These are phyloP conservation scores for Trichoderma polysporum DNA, from an alignment of 2,329 filamentous ascomycete species.

Conservation along the genomic window DNA sequence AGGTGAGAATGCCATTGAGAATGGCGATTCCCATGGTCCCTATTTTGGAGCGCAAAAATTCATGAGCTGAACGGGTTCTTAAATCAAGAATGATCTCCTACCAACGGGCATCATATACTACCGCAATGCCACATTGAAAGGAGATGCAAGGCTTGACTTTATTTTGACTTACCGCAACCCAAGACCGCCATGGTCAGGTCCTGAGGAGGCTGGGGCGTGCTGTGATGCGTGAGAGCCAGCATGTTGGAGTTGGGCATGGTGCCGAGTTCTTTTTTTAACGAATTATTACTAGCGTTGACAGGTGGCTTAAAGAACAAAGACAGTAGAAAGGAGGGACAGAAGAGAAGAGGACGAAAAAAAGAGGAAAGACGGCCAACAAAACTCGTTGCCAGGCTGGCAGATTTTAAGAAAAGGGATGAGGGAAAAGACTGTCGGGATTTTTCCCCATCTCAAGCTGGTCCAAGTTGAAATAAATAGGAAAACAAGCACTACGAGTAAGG, in stretches of 20 bases:
- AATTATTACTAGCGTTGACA: constrained; percentile 12
- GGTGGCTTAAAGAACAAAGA: not conserved
- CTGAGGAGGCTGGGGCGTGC: constrained; percentile 37
- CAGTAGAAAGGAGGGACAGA: not conserved
- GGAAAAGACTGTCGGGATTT: not conserved
- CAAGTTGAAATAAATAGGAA: constrained; percentile 14
- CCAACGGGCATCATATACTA: not conserved
- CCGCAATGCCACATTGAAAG: not conserved
- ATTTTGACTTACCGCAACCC: constrained; percentile 66
- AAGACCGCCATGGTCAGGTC: constrained; percentile 74
- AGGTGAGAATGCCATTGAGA: constrained; percentile 73
- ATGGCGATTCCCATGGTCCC: constrained; percentile 86
- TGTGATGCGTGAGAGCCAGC: constrained; percentile 33
- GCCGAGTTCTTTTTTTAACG: constrained; percentile 10
- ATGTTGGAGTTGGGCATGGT: constrained; percentile 28
- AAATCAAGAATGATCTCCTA: not conserved
- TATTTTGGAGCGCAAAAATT: constrained; percentile 37
- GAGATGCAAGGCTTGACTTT: not conserved
- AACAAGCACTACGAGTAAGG: not conserved
- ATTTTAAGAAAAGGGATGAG: not conserved
- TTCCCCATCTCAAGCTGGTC: constrained; percentile 4
- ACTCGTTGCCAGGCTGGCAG: not conserved
- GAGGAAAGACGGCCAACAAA: not conserved
- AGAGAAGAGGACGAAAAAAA: not conserved
- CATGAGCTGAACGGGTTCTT: not conserved